Evolutionary conservation across 495 filamentous ascomycete genomes (phyloP).

Genomic region (Aspergillus nanangensis): DNA sequence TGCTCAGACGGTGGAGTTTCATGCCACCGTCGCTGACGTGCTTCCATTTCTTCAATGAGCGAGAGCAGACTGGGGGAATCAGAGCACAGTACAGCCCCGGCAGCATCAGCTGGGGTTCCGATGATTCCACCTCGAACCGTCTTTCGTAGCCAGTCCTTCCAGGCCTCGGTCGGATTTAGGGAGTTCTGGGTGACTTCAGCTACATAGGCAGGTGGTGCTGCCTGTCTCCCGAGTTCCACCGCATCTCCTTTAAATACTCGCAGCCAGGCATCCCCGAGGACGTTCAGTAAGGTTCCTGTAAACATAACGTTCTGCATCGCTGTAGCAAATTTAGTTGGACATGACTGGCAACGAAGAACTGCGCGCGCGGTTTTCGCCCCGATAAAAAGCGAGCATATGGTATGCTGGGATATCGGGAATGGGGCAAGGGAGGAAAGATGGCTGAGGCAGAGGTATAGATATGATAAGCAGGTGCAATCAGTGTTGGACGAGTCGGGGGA

Average conservation of each 20-base stretch:
- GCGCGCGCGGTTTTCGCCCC: slow-evolving; percentile 52
- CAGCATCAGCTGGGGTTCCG: slow-evolving; percentile 23
- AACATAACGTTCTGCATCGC: slow-evolving; percentile 63
- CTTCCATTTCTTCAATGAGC: slow-evolving; percentile 36
- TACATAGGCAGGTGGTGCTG: slow-evolving; percentile 28
- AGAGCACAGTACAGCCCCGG: slow-evolving; percentile 17
- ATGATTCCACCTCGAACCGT: slow-evolving; percentile 35
- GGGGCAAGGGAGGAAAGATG: slow-evolving; percentile 38
- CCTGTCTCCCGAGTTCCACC: slow-evolving; percentile 30
- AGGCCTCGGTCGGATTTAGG: slow-evolving; percentile 22
- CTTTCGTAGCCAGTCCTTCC: slow-evolving; percentile 37
- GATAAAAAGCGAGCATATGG: slow-evolving; percentile 53
- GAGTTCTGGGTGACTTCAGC: slow-evolving; percentile 21
- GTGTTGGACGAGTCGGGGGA: slow-evolving; percentile 19
- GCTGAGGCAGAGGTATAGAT: slow-evolving; percentile 42
- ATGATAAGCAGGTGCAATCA: slow-evolving; percentile 41
- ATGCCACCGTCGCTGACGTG: slow-evolving; percentile 41
- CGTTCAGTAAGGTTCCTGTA: slow-evolving; percentile 58
- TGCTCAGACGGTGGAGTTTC: slow-evolving; percentile 6
- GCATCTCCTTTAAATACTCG: slow-evolving; percentile 33
- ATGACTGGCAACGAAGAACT: slow-evolving; percentile 55
- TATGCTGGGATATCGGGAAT: slow-evolving; percentile 39
- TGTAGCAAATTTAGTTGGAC: slow-evolving; percentile 44
- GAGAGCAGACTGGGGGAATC: slow-evolving; percentile 28
- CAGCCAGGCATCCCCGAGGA: slow-evolving; percentile 55